A percentile compares a stretch with the other conserved stretches of the same genome.
phyloP scores from a whole-genome alignment of 140 eudicot genomes.

The Flaveria floridana region DNA sequence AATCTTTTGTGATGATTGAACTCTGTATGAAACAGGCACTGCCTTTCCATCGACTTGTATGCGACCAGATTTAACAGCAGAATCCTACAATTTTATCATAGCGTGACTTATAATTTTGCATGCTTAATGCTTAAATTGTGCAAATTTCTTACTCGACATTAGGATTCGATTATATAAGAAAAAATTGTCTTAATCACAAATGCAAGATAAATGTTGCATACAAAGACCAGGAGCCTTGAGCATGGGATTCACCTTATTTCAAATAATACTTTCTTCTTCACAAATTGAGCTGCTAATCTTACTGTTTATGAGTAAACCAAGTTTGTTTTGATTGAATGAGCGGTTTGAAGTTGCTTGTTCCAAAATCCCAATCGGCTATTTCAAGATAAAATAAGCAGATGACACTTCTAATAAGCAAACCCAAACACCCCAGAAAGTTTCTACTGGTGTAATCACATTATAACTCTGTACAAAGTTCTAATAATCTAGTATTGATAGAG shows the following conservation, averaged over 20 bases:
- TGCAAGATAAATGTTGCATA: slow-evolving; percentile 12
- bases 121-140: background rate
- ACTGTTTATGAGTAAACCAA: background rate
- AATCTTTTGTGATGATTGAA: slow-evolving; percentile 84
- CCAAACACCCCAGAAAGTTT: too few relatives aligned
- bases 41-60: slow-evolving; percentile 86
- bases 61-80: slow-evolving; percentile 88
- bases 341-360: background rate
- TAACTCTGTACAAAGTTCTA: too few relatives aligned
- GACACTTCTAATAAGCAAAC: too few relatives aligned
- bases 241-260: background rate
- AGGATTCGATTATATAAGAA: background rate
- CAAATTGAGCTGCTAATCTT: background rate
- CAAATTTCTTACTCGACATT: background rate
- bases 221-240: background rate
- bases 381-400: too few relatives aligned
- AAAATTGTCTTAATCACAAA: slow-evolving; percentile 1
- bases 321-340: background rate
- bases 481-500: too few relatives aligned
- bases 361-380: background rate
- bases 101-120: background rate
- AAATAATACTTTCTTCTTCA: background rate
- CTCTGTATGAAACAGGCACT: slow-evolving; percentile 61
- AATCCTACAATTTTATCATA: slow-evolving; percentile 48
- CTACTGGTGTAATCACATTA: too few relatives aligned